Conservation (phyloP, 2,329 filamentous ascomycete genomes). For the Microcyclospora pomicola region DNA sequence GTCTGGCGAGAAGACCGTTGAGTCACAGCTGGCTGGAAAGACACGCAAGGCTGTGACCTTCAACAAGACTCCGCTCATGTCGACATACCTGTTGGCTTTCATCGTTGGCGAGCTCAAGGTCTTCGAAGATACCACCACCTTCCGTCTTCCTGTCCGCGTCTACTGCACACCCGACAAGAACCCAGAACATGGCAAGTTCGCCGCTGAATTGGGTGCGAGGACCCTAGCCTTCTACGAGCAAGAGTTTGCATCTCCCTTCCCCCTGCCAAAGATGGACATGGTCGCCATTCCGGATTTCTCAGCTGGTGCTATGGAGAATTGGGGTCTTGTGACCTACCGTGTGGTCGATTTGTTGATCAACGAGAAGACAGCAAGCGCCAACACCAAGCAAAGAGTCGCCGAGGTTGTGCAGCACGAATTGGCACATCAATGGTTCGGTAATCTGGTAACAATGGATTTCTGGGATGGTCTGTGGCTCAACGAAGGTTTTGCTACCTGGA, state of each 20-base stretch:
- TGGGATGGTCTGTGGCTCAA: conserved; percentile 97
- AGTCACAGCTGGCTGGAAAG: conserved; percentile 46
- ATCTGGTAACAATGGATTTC: conserved; percentile 96
- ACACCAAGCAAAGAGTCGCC: conserved; percentile 81
- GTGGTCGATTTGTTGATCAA: conserved; percentile 84
- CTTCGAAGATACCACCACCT: conserved; percentile 69
- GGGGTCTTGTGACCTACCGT: conserved; percentile 90
- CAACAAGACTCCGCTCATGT: conserved; percentile 87
- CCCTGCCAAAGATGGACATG: conserved; percentile 91
- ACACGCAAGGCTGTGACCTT: conserved; percentile 81
- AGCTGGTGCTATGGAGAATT: conserved; percentile 96
- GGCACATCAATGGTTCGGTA: conserved; percentile 97
- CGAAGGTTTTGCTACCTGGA: conserved; percentile 81
- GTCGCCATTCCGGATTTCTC: conserved; percentile 92
- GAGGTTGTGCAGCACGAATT: conserved; percentile 95
- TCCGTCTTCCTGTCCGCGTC: conserved; percentile 85
- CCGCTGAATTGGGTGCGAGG: conserved; percentile 73
- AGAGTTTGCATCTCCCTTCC: conserved; percentile 76
- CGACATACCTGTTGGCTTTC: conserved; percentile 87
- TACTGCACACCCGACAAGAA: conserved; percentile 83
- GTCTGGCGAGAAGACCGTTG: conserved; percentile 59
- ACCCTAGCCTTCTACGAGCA: conserved; percentile 93
- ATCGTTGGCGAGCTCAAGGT: conserved; percentile 89
- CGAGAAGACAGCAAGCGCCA: conserved; percentile 78
- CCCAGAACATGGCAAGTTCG: conserved; percentile 83